A percentile compares a stretch with the other conserved stretches of the same genome.
Evolutionary conservation across 1,284 basidiomycete species (phyloP).

Genomic region (Rhizoctonia solani): DNA sequence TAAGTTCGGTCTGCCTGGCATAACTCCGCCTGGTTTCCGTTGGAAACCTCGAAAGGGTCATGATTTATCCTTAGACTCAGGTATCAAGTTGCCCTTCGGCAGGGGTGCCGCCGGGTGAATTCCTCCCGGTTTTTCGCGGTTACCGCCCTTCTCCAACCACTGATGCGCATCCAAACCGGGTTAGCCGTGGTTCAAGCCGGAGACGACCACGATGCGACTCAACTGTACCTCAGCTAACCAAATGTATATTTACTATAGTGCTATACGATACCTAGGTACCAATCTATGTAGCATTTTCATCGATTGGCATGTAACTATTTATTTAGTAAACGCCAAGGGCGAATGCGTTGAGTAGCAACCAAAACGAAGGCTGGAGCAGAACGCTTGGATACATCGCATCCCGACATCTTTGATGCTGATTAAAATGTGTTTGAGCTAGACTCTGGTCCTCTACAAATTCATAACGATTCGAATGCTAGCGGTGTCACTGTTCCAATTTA

Average conservation of each 20-base stretch:
- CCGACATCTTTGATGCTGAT: neutral
- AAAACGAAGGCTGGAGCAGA: neutral
- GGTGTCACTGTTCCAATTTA: too few relatives aligned
- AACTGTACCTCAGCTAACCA: too few relatives aligned
- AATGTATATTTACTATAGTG: too few relatives aligned
- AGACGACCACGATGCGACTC: too few relatives aligned
- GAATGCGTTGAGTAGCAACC: neutral
- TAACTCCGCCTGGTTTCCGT: neutral
- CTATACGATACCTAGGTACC: too few relatives aligned
- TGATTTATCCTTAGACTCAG: too few relatives aligned
- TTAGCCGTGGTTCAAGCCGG: neutral
- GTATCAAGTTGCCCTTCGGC: too few relatives aligned
- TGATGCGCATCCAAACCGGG: neutral
- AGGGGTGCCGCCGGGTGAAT: conserved; percentile 20
- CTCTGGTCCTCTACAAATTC: neutral
- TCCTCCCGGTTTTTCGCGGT: neutral
- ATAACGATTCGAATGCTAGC: neutral
- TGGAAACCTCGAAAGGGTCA: neutral
- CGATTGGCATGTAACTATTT: neutral
- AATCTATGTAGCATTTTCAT: too few relatives aligned
- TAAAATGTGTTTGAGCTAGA: neutral
- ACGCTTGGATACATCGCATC: neutral
- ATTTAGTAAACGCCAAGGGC: neutral
- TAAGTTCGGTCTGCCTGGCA: neutral
- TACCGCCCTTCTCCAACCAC: conserved; percentile 1